These are phyloP conservation scores for Mangifera indica DNA, from an alignment of 345 rosid species.

Conservation along the genomic window DNA sequence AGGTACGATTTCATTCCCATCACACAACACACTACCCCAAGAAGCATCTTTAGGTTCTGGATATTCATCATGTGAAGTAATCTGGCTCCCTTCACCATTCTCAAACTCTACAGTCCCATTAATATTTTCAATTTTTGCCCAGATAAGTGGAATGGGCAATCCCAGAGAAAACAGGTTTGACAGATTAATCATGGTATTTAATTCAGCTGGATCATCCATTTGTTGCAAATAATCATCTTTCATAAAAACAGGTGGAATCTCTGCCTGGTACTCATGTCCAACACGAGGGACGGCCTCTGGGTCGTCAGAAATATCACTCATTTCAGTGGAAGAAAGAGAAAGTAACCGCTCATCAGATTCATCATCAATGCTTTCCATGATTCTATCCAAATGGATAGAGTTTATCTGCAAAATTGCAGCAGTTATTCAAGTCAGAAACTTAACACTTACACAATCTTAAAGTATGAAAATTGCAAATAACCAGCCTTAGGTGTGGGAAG, in stretches of 20 bases:
- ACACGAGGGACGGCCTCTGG: slow-evolving; percentile 48
- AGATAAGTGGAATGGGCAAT: slow-evolving; percentile 51
- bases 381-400: slow-evolving; percentile 24
- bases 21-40: background rate
- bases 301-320: slow-evolving; percentile 41
- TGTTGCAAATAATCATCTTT: slow-evolving; percentile 29
- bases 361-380: slow-evolving; percentile 35
- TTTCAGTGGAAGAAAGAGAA: slow-evolving; percentile 33
- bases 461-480: slow-evolving; percentile 1
- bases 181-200: slow-evolving; percentile 15
- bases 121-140: slow-evolving; percentile 42
- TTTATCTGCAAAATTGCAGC: slow-evolving; percentile 39
- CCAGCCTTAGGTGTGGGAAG: background rate
- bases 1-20: slow-evolving; percentile 24
- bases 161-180: slow-evolving; percentile 25
- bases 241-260: slow-evolving; percentile 41
- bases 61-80: slow-evolving; percentile 15
- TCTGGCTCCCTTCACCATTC: slow-evolving; percentile 24
- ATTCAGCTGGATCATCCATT: slow-evolving; percentile 18
- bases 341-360: slow-evolving; percentile 30
- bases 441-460: too few species aligned
- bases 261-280: slow-evolving; percentile 61
- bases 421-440: slow-evolving; percentile 1
- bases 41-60: slow-evolving; percentile 19
- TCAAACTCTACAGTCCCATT: slow-evolving; percentile 35